Percentiles rank a stretch among this genome's conserved stretches.
Conservation (phyloP, 768 basidiomycete species). For the Lentinus tigrinus region DNA sequence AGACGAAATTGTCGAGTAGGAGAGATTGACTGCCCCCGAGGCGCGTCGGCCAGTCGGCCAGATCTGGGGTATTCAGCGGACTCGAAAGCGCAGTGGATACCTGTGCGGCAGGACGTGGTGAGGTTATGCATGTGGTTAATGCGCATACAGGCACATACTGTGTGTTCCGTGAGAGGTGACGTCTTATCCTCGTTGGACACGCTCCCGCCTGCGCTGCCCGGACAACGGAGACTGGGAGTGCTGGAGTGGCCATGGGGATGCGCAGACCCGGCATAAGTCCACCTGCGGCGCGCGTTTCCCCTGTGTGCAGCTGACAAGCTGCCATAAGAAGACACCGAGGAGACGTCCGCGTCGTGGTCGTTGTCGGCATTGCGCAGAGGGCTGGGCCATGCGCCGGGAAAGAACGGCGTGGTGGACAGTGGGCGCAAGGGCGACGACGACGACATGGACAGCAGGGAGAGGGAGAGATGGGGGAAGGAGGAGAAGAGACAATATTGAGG, state of each 20-base stretch:
- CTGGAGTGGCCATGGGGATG: neutral
- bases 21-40: neutral
- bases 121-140: neutral
- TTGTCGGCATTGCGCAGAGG: slow-evolving; percentile 23
- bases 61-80: slow-evolving; percentile 12
- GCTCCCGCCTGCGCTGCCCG: neutral
- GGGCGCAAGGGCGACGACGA: slow-evolving; percentile 11
- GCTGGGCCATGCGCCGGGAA: slow-evolving; percentile 50
- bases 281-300: slow-evolving; percentile 6
- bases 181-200: slow-evolving; percentile 5
- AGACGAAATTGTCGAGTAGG: neutral
- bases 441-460: slow-evolving; percentile 5
- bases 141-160: neutral
- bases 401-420: slow-evolving; percentile 31
- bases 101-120: neutral
- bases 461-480: neutral
- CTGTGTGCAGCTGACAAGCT: slow-evolving; percentile 5
- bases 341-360: slow-evolving; percentile 17
- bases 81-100: slow-evolving; percentile 10
- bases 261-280: slow-evolving; percentile 2
- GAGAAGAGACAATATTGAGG: neutral
- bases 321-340: slow-evolving; percentile 21
- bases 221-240: neutral
- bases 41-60: slow-evolving; percentile 2
- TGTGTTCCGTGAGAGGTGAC: slow-evolving; percentile 8